These are phyloP conservation scores for Fomitopsis palustris DNA, from an alignment of 1,284 basidiomycete species.

Conservation along the genomic window DNA sequence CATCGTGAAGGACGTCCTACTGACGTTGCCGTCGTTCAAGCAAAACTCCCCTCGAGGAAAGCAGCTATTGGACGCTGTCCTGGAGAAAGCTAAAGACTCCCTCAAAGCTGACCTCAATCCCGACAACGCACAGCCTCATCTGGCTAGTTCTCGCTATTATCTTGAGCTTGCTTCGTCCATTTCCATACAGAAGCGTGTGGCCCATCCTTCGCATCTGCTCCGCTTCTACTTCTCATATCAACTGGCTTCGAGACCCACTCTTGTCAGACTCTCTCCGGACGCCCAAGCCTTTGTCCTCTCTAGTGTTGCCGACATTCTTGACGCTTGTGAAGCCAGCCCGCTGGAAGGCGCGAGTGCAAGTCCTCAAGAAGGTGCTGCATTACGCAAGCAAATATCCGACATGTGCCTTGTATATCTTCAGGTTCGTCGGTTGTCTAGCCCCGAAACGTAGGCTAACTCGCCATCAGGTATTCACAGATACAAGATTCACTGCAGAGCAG, in stretches of 20 bases:
- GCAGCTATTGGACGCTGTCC: conserved; percentile 41
- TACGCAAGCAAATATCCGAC: conserved; percentile 43
- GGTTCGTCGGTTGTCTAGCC: conserved; percentile 29
- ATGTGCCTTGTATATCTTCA: conserved; percentile 46
- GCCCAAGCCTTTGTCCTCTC: conserved; percentile 43
- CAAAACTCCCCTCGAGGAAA: conserved; percentile 34
- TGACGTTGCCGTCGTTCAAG: conserved; percentile 45
- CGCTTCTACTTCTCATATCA: conserved; percentile 45
- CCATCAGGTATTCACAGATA: conserved; percentile 16
- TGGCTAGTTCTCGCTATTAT: conserved; percentile 39
- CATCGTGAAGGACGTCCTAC: conserved; percentile 52
- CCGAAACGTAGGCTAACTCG: not conserved
- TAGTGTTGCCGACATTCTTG: conserved; percentile 21
- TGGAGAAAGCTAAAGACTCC: conserved; percentile 36
- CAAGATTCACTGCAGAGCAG: conserved; percentile 22
- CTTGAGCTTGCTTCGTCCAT: conserved; percentile 46
- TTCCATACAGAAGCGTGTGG: conserved; percentile 38
- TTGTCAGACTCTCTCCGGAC: conserved; percentile 41
- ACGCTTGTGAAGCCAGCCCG: conserved; percentile 15
- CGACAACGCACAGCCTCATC: conserved; percentile 12
- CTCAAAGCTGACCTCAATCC: conserved; percentile 35
- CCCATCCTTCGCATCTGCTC: conserved; percentile 43
- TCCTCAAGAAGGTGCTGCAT: conserved; percentile 18
- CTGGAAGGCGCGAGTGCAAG: conserved; percentile 4
- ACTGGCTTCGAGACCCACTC: conserved; percentile 42